Conservation (phyloP, 164 flowering plant genomes). For the Chloranthus sessilifolius region DNA sequence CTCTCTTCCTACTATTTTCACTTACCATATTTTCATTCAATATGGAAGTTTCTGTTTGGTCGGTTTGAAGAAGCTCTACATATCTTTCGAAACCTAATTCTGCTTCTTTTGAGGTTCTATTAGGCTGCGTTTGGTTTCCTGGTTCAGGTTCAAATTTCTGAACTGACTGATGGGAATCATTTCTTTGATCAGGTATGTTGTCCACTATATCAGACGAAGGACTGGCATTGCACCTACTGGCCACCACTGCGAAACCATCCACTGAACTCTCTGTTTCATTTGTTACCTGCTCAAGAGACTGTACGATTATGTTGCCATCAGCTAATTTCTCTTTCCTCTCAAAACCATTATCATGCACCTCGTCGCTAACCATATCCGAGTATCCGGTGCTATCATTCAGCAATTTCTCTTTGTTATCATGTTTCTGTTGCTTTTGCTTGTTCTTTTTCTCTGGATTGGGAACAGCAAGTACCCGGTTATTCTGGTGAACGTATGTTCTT, state of each 20-base stretch:
- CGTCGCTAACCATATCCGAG: background rate
- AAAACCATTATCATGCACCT: background rate
- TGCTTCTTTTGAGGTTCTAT: conserved; percentile 1
- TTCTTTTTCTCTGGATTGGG: conserved; percentile 23
- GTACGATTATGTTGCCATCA: background rate
- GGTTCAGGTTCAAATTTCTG: conserved; percentile 10
- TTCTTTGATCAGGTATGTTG: background rate
- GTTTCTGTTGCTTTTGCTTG: conserved; percentile 1
- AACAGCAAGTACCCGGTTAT: conserved; percentile 22
- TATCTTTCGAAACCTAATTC: background rate
- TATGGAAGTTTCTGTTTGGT: conserved; percentile 1
- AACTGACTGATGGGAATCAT: conserved; percentile 4
- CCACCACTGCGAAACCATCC: conserved; percentile 5
- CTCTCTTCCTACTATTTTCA: conserved; percentile 16
- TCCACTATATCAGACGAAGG: conserved; percentile 7
- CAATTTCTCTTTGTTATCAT: background rate
- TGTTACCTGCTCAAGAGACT: conserved; percentile 8
- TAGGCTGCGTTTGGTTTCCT: conserved; percentile 5
- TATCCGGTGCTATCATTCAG: background rate
- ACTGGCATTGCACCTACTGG: conserved; percentile 1
- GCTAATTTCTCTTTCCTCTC: conserved; percentile 12
- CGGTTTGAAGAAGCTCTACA: conserved; percentile 3
- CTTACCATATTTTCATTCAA: conserved; percentile 6
- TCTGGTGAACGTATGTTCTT: conserved; percentile 12
- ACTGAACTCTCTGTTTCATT: conserved; percentile 10